phyloP scores from a whole-genome alignment of 2,329 filamentous ascomycete genomes.

The Aspergillus japonicus region DNA sequence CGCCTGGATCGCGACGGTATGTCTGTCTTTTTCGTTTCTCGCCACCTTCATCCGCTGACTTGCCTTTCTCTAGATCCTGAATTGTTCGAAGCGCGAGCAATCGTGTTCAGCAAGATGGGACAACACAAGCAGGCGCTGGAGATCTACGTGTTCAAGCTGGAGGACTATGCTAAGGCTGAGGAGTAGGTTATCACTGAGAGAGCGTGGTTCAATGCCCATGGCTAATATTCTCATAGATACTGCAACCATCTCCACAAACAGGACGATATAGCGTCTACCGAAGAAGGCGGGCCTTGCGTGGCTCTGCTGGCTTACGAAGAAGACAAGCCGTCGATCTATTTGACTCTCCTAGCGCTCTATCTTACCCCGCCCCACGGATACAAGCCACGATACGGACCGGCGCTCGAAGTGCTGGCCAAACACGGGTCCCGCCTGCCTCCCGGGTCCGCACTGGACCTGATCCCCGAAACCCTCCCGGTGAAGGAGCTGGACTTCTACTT shows the following conservation, averaged over 20 bases:
- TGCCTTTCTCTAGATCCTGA: slow-evolving; percentile 61
- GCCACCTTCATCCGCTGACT: slow-evolving; percentile 4
- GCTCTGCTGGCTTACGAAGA: slow-evolving; percentile 51
- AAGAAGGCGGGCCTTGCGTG: slow-evolving; percentile 36
- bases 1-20: slow-evolving; percentile 77
- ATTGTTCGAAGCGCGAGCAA: slow-evolving; percentile 86
- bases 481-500: slow-evolving; percentile 86
- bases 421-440: slow-evolving; percentile 91
- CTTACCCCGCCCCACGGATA: slow-evolving; percentile 75
- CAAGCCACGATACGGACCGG: slow-evolving; percentile 70
- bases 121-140: slow-evolving; percentile 94
- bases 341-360: slow-evolving; percentile 85
- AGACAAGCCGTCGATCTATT: slow-evolving; percentile 74
- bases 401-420: slow-evolving; percentile 81
- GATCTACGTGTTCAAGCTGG: slow-evolving; percentile 94
- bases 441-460: slow-evolving; percentile 77
- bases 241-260: slow-evolving; percentile 80
- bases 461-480: slow-evolving; percentile 77
- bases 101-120: slow-evolving; percentile 91
- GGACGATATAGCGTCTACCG: slow-evolving; percentile 47
- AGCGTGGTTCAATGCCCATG: too few relatives aligned
- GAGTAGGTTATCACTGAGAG: slow-evolving; percentile 59
- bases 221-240: slow-evolving; percentile 51
- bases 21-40: slow-evolving; percentile 26
- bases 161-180: slow-evolving; percentile 85